Percentiles rank a stretch among this genome's conserved stretches.
phyloP scores from a whole-genome alignment of 2,329 filamentous ascomycete genomes.

The Bipolaris sorokiniana region DNA sequence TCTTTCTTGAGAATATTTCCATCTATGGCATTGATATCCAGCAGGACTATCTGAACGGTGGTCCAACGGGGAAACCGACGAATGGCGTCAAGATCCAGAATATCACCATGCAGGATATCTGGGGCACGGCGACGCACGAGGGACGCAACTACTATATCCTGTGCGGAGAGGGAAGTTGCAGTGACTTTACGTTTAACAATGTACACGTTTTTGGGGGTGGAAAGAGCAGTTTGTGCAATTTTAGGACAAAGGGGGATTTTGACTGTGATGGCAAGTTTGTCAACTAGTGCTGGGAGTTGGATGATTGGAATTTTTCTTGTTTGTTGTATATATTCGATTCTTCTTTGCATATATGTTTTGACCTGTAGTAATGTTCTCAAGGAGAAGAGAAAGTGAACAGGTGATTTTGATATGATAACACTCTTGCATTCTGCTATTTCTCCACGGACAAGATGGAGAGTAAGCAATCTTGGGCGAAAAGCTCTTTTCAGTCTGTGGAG shows the following conservation, averaged over 20 bases:
- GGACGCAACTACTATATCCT: conserved; percentile 58
- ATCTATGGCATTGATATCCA: conserved; percentile 58
- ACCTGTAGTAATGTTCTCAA: no score
- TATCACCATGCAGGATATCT: conserved; percentile 50
- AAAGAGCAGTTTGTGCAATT: conserved; percentile 39
- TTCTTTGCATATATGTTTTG: background rate
- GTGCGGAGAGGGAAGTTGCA: conserved; percentile 59
- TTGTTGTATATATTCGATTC: background rate
- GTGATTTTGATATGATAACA: no score
- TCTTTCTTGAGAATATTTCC: conserved; percentile 48
- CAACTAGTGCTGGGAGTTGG: background rate
- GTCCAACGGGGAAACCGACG: conserved; percentile 52
- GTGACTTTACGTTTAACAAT: conserved; percentile 59
- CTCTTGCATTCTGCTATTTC: no score
- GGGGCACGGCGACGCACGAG: conserved; percentile 40
- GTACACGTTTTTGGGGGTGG: conserved; percentile 50
- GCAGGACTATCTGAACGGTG: conserved; percentile 58
- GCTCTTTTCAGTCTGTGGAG: no score
- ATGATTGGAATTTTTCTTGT: background rate
- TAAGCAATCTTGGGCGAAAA: no score
- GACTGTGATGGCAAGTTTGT: conserved; percentile 30
- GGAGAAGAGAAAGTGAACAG: no score
- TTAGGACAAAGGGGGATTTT: conserved; percentile 35
- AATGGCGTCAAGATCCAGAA: conserved; percentile 53
- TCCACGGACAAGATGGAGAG: no score